phyloP scores from a whole-genome alignment of 371 early-diverging fungal species.

The Saksenaea vasiformis region DNA sequence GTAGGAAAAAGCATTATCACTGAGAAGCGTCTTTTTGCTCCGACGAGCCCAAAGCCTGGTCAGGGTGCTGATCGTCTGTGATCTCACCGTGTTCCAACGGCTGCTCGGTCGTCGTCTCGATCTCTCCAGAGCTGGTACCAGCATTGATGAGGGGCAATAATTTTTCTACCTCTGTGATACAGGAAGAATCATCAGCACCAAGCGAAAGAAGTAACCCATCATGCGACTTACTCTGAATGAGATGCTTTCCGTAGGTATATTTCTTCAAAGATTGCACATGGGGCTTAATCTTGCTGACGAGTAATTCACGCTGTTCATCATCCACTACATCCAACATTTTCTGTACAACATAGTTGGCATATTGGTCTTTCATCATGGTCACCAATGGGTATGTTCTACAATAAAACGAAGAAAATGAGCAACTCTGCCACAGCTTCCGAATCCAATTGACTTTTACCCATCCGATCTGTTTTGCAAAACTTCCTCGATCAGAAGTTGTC shows the following conservation, averaged over 20 bases:
- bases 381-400: slow-evolving; percentile 80
- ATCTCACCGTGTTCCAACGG: neutral
- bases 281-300: slow-evolving; percentile 89
- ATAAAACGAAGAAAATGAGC: neutral
- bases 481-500: slow-evolving; percentile 87
- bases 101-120: neutral
- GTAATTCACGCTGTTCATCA: slow-evolving; percentile 81
- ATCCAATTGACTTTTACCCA: slow-evolving; percentile 54
- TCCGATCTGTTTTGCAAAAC: slow-evolving; percentile 75
- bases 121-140: neutral
- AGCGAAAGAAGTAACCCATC: neutral
- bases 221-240: slow-evolving; percentile 69
- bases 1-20: slow-evolving; percentile 8
- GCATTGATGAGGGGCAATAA: slow-evolving; percentile 34
- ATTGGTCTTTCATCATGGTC: slow-evolving; percentile 99
- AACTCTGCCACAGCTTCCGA: neutral
- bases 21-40: slow-evolving; percentile 1
- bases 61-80: neutral
- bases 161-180: slow-evolving; percentile 52
- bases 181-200: too few relatives aligned
- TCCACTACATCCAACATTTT: slow-evolving; percentile 98
- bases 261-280: slow-evolving; percentile 90
- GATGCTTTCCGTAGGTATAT: slow-evolving; percentile 96
- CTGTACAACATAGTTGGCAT: slow-evolving; percentile 99
- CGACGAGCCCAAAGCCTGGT: neutral